These are phyloP conservation scores for Drosera spatulata DNA, from an alignment of 179 eudicot species.

Conservation along the genomic window DNA sequence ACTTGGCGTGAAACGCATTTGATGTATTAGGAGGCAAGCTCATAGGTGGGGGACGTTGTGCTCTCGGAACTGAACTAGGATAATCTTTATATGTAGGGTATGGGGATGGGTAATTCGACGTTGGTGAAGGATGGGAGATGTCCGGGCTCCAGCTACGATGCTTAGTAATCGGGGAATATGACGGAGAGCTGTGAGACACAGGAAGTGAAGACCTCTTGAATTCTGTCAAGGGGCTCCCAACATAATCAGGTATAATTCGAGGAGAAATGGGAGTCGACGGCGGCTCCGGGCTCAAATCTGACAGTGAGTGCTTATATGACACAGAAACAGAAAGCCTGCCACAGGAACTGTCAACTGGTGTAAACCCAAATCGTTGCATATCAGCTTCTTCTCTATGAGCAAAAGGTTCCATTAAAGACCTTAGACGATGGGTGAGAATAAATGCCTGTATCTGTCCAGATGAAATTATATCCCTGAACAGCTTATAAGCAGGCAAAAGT, in stretches of 20 bases:
- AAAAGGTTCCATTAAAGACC: constrained; percentile 77
- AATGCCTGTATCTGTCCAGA: constrained; percentile 51
- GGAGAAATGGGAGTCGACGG: constrained; percentile 74
- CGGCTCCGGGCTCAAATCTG: constrained; percentile 49
- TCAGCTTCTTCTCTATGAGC: constrained; percentile 68
- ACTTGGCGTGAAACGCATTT: constrained; percentile 30
- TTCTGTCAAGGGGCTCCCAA: constrained; percentile 83
- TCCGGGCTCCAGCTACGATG: constrained; percentile 95
- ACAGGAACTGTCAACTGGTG: constrained; percentile 74
- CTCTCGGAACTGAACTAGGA: constrained; percentile 31
- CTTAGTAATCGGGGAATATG: constrained; percentile 51
- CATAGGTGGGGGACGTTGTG: constrained; percentile 44
- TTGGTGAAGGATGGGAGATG: constrained; percentile 38
- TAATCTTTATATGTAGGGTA: constrained; percentile 73
- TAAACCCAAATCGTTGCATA: constrained; percentile 60
- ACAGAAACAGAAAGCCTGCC: constrained; percentile 81
- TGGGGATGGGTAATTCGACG: constrained; percentile 54
- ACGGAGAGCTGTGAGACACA: constrained; percentile 35
- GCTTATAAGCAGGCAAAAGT: constrained; percentile 82
- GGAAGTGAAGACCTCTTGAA: constrained; percentile 60
- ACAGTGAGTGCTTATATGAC: constrained; percentile 34
- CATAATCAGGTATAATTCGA: constrained; percentile 74
- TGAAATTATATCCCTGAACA: constrained; percentile 70
- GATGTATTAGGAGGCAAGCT: constrained; percentile 42
- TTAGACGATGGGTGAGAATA: constrained; percentile 59